Evolutionary conservation across 768 basidiomycete species (phyloP).

Genomic region (Boletus pseudo-olivaceus): DNA sequence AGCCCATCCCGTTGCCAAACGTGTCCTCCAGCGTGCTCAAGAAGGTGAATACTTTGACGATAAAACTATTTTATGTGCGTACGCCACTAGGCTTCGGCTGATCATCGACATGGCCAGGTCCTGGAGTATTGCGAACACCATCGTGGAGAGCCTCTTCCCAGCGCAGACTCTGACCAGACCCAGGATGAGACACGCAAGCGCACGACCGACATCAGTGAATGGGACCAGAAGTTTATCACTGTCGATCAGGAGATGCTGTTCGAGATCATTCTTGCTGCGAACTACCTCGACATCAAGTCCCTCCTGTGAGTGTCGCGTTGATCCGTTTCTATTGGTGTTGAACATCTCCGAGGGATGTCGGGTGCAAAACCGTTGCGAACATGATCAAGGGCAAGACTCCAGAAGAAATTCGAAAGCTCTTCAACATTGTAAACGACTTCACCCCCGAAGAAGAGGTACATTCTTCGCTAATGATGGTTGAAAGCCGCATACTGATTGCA

Average conservation of each 20-base stretch:
- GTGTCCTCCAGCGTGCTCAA: slow-evolving; percentile 90
- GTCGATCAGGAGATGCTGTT: slow-evolving; percentile 99
- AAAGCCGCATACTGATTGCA: slow-evolving; percentile 2
- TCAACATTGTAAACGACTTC: slow-evolving; percentile 98
- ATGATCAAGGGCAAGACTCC: slow-evolving; percentile 99
- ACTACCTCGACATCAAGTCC: slow-evolving; percentile 99
- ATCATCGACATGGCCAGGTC: slow-evolving; percentile 51
- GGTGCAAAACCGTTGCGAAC: slow-evolving; percentile 98
- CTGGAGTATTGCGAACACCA: slow-evolving; percentile 99
- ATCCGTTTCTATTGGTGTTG: background rate
- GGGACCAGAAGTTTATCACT: slow-evolving; percentile 98
- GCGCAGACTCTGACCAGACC: slow-evolving; percentile 71
- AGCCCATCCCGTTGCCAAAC: slow-evolving; percentile 92
- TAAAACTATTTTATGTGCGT: background rate
- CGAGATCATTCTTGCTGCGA: slow-evolving; percentile 98
- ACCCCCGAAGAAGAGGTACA: slow-evolving; percentile 97
- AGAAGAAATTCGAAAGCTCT: slow-evolving; percentile 97
- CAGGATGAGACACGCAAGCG: slow-evolving; percentile 95
- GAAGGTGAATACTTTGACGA: slow-evolving; percentile 53
- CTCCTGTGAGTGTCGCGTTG: slow-evolving; percentile 64
- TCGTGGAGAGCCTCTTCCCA: slow-evolving; percentile 92
- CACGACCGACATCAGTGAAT: slow-evolving; percentile 97
- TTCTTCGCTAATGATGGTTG: slow-evolving; percentile 6
- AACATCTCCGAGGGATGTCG: slow-evolving; percentile 70
- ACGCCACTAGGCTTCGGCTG: slow-evolving; percentile 1